Base-by-base conservation (phyloP, 2,329 filamentous ascomycete genomes). In the Stenocarpella maydis region DNA sequence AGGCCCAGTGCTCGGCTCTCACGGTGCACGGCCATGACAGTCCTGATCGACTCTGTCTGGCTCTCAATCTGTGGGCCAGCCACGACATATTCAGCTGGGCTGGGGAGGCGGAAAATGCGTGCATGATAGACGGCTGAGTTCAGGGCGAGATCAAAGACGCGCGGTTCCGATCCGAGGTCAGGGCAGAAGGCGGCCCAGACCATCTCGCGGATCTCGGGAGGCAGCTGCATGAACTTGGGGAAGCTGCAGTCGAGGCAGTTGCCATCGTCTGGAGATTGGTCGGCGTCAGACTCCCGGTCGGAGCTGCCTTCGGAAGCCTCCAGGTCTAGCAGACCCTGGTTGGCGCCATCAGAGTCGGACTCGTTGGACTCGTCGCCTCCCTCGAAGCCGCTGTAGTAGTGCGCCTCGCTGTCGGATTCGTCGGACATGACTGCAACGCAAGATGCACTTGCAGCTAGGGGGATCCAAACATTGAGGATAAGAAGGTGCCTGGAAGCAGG, bases 1-100 rank as follows among this genome's bases (percentile, higher is more conserved):
- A 76, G 69, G 5, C 75, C 80, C 4, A 81, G 67, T 17, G 68
- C 72, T 31, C 81, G 80, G n/a, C 79, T 79, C 71, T 82, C 80
- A 9, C 74, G 72, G 45, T 80, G 75, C 10, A 79, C 75, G 1
- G 80, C 76, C 39, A 81, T 72, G 17, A 82, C 71, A 4, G 72
- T 68, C 9, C 80, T 77, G 1, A 77, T 65, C 2, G 72, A 60
- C 24, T 67, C 69, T 0, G 79, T 82, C n/a, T 77, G 76, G 4
- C 76, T 72, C 0, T 71, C 69, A 0, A 81, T 37, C 1, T 55
- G 55, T 10, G 67, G n/a, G 7, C 49, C 67, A 19, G 74, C 4
- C 65, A 71, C 0, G 14, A 63, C 19, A 2, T 28, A 28, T 6
- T 43, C 28, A 28, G 49, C 58, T 12, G 49, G 1, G 1, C 2